Base-by-base conservation (phyloP, 768 basidiomycete species). In the Pleurotus citrinopileatus region DNA sequence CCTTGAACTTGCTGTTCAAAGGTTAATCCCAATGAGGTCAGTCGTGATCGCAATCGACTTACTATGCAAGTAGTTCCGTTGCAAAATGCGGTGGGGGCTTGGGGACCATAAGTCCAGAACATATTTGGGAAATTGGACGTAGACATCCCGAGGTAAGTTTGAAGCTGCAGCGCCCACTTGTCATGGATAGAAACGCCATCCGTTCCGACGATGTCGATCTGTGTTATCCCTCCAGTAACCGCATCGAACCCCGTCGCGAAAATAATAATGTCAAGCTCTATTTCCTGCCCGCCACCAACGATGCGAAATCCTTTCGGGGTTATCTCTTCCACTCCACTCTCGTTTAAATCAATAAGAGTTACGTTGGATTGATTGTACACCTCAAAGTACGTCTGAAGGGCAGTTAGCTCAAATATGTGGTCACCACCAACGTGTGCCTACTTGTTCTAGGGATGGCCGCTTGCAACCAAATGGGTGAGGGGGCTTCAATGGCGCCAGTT, bases 381-480 rank as follows among this genome's bases (percentile, higher is more conserved):
- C 22, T 58, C 57, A 34, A 25, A 58, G 27, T 43, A 58, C 13
- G 23, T 28, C 43, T 55, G 57, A 25, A 47, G 1, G 15, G 7
- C 2, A 8, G 15, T 9, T 47, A 47, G 45, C 45, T 6, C 27
- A 5, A 3, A n/a, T 19, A 10, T 26, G 23, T 9, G 23, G 4
- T 10, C 10, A 28, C 7, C 12, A 10, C n/a, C 9, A 28, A 13
- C 6, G 15, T 7, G 13, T 17, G 36, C 34, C 20, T 22, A 50
- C 48, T 12, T 62, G 58, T 53, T 66, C 65, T 3, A 65, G 56
- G 17, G 32, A 57, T 4, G 58, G 51, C 19, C 66, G 60, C 34
- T 67, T 67, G 2, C 47, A 38, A 26, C 64, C 66, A n/a, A 67
- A 64, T 9, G 66, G 63, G 47, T 67, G 65, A 1, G 60, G 59